Evolutionary conservation across 768 basidiomycete genomes (phyloP), one percentile per base, ranked within the genome.

Genomic region (Xerocomellus intermedius): DNA sequence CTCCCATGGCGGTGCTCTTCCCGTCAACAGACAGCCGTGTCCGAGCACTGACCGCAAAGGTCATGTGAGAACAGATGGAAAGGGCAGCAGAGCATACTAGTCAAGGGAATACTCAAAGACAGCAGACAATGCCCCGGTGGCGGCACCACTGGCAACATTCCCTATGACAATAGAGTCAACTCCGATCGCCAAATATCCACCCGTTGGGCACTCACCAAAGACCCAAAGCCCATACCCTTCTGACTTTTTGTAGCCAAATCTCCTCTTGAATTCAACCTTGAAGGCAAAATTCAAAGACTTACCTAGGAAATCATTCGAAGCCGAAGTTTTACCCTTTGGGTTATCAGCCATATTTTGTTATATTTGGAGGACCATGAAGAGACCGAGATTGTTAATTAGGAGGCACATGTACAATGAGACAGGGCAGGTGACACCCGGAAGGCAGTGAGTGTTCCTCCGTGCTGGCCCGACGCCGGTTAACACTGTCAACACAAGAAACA

Each of bases 31-130:
- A 59, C 30, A 79, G 64, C 16, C 77, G 69, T 5, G 77, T 78
- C 7, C 77, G 66, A 26, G 77, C 76, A 48, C 75, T 75, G 42
- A 32, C 44, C 8, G 10, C 22, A 49, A 28, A 22, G 19, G 16
- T 50, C 17, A 38, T 12, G 21, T 49, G 24, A n/a, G 54, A 38
- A 43, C 14, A 17, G 21, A 17, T 32, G 21, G 30, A 38, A 7
- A 39, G 10, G 24, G 33, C 19, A 26, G 5, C 14, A 24, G 49
- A 39, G 32, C 70, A 24, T 50, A 76, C 72, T 77, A 79, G 54
- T 79, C 77, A 42, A 79, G 70, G 6, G 77, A 78, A 64, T 78
- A 78, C 12, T 76, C 77, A 62, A 78, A 78, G 50, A 78, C 63
- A 16, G 69, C 70, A 7, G 69, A 72, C 2, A 76, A 69, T 3